Percentiles rank a stretch among this genome's conserved stretches.
phyloP scores from a whole-genome alignment of 129 eudicot genomes.

The Tanacetum coccineum region DNA sequence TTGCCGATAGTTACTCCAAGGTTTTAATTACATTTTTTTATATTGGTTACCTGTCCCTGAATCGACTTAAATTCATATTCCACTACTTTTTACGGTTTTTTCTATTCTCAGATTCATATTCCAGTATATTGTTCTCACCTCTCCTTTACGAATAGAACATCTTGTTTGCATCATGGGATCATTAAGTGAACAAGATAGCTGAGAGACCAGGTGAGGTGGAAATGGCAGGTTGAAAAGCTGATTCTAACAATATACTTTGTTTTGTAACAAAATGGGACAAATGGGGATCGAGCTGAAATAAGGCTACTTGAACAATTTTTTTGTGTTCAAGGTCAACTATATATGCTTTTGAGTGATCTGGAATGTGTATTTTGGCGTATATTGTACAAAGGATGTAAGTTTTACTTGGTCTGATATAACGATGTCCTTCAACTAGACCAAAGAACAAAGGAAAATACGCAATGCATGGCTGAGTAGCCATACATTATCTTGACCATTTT shows the following conservation, averaged over 20 bases:
- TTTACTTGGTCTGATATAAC: too few species aligned
- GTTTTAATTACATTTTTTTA: conserved; percentile 21
- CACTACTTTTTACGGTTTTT: background rate
- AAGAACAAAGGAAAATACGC: too few species aligned
- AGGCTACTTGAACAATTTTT: background rate
- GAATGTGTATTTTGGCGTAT: background rate
- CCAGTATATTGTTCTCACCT: conserved; percentile 80
- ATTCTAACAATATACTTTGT: background rate
- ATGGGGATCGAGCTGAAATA: background rate
- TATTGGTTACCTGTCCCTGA: background rate
- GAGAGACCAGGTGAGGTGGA: conserved; percentile 47
- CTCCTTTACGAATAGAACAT: conserved; percentile 76
- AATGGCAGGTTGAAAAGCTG: conserved; percentile 51
- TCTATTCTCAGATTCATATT: conserved; percentile 57
- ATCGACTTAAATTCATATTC: background rate
- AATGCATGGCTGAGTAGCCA: too few species aligned
- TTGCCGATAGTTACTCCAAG: conserved; percentile 98
- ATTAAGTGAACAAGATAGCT: conserved; percentile 36
- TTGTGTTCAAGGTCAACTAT: background rate
- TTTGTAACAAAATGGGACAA: too few species aligned
- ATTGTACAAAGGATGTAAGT: background rate
- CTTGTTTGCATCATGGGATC: conserved; percentile 56
- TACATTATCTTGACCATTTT: too few species aligned
- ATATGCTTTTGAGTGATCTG: background rate
- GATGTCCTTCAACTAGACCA: too few species aligned